A percentile compares a stretch with the other conserved stretches of the same genome.
phyloP scores from a whole-genome alignment of 257 asterid genomes.

The Nyctanthes arbortristis region DNA sequence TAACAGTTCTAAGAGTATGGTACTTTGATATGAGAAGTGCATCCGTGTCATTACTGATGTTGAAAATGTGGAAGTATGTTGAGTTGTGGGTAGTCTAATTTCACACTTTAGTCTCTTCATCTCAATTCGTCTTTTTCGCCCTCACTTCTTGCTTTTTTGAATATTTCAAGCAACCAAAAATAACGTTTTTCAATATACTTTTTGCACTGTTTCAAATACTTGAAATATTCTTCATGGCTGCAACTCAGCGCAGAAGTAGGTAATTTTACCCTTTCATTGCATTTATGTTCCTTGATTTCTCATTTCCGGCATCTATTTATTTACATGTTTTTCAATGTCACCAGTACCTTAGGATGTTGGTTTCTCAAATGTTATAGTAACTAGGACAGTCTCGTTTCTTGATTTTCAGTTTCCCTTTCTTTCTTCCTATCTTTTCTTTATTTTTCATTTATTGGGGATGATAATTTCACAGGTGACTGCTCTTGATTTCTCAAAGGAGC shows the following conservation, averaged over 20 bases:
- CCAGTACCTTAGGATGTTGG: neutral
- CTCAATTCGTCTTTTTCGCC: neutral
- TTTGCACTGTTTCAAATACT: neutral
- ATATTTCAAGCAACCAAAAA: neutral
- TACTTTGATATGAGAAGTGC: neutral
- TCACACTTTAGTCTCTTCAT: neutral
- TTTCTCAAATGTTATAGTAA: neutral
- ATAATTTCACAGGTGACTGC: constrained; percentile 59
- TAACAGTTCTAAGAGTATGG: neutral
- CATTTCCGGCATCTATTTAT: neutral
- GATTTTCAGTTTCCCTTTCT: neutral
- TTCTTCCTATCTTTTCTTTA: neutral
- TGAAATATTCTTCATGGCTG: neutral
- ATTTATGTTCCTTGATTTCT: neutral
- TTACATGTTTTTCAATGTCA: neutral
- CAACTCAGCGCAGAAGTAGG: neutral
- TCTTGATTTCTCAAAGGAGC: constrained; percentile 88
- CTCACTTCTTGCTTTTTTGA: too few relatives aligned
- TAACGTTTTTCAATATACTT: neutral
- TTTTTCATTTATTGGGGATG: neutral
- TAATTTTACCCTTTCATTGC: neutral
- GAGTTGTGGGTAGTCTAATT: neutral
- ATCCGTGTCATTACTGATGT: neutral
- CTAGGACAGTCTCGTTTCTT: neutral
- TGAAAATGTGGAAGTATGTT: neutral